Conservation (phyloP, 495 filamentous ascomycete genomes). For the Staphylotrichum tortipilum region DNA sequence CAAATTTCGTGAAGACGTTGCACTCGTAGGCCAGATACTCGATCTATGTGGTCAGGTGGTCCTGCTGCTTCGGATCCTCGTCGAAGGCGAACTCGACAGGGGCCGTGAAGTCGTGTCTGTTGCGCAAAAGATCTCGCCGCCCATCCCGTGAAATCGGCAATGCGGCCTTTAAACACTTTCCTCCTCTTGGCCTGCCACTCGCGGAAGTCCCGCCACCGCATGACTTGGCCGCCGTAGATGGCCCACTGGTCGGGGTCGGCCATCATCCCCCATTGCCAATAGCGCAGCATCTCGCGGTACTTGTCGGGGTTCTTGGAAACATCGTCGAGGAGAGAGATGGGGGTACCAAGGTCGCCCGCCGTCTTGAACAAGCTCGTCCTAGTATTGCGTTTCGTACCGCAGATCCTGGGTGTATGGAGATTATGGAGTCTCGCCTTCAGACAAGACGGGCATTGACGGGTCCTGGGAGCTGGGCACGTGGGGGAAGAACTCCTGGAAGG, state of each 20-base stretch:
- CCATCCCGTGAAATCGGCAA: constrained; percentile 3
- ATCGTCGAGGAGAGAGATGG: background rate
- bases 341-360: constrained; percentile 1
- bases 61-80: constrained; percentile 7
- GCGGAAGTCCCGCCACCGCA: background rate
- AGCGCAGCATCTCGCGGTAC: background rate
- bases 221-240: background rate
- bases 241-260: background rate
- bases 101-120: background rate
- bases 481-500: background rate
- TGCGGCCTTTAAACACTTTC: background rate
- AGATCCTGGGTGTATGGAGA: background rate
- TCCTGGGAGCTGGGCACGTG: too few species aligned
- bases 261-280: background rate
- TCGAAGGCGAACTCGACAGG: constrained; percentile 6
- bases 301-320: background rate
- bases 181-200: background rate
- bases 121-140: background rate
- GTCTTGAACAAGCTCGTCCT: background rate
- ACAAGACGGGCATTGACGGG: background rate
- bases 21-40: constrained; percentile 17
- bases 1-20: background rate
- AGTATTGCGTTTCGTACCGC: background rate
- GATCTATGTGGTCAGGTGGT: constrained; percentile 11
- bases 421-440: background rate